These are phyloP conservation scores for Paraphoma chrysanthemicola DNA, from an alignment of 2,329 filamentous ascomycete genomes.

Conservation along the genomic window DNA sequence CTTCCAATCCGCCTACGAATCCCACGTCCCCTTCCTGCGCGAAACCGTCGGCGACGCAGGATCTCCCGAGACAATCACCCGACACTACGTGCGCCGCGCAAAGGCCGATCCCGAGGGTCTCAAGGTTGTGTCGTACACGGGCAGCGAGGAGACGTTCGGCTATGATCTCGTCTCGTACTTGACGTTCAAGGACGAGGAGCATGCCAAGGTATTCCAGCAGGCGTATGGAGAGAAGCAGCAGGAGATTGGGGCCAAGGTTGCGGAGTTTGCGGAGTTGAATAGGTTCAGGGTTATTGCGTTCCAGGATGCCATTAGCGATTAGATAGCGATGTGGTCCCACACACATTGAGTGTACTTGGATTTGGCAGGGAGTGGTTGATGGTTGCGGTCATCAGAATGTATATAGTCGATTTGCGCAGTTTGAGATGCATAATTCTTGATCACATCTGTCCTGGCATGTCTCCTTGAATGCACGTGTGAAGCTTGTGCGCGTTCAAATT, in stretches of 20 bases:
- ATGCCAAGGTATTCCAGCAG: slow-evolving; percentile 10
- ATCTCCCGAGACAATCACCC: slow-evolving; percentile 4
- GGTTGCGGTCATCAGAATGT: too few species aligned
- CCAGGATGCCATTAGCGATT: slow-evolving; percentile 7
- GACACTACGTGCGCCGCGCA: slow-evolving; percentile 15
- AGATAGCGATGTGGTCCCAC: too few species aligned
- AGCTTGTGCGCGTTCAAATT: too few species aligned
- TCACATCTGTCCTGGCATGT: too few species aligned
- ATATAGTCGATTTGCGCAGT: too few species aligned
- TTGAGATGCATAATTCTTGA: too few species aligned
- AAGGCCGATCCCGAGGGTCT: slow-evolving; percentile 11
- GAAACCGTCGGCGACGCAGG: slow-evolving; percentile 3
- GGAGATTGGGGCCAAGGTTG: slow-evolving; percentile 7
- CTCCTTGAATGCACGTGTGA: too few species aligned
- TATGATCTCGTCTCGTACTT: slow-evolving; percentile 11
- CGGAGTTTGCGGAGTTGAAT: slow-evolving; percentile 7
- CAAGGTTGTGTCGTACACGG: slow-evolving; percentile 7
- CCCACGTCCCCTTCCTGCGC: slow-evolving; percentile 8
- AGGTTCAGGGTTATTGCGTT: slow-evolving; percentile 16
- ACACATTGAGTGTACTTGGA: too few species aligned
- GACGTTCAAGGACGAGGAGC: slow-evolving; percentile 7
- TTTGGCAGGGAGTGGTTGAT: too few species aligned
- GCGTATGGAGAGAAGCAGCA: slow-evolving; percentile 9
- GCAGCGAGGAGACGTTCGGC: slow-evolving; percentile 8
- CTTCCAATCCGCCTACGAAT: slow-evolving; percentile 10